Percentiles rank a stretch among this genome's conserved stretches.
These are phyloP conservation scores for Chlorencoelia australis DNA, from an alignment of 2,329 filamentous ascomycete genomes.

Conservation along the genomic window DNA sequence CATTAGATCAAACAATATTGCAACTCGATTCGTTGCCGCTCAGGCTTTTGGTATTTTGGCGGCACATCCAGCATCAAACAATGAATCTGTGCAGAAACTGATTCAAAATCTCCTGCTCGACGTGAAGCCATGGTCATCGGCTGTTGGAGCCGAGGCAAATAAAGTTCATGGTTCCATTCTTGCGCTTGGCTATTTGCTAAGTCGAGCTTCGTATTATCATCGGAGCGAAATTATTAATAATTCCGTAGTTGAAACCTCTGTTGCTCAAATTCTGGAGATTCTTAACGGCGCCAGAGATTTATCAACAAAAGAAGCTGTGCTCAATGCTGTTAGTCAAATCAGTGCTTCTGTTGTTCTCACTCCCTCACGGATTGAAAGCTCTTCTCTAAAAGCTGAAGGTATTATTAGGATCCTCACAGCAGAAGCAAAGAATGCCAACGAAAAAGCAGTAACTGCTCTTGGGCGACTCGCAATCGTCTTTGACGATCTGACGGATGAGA, in stretches of 20 bases:
- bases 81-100: slow-evolving; percentile 32
- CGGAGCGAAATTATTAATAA: slow-evolving; percentile 27
- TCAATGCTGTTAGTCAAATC: slow-evolving; percentile 49
- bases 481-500: slow-evolving; percentile 31
- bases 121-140: slow-evolving; percentile 38
- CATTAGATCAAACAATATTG: slow-evolving; percentile 61
- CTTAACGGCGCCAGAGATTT: slow-evolving; percentile 44
- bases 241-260: slow-evolving; percentile 31
- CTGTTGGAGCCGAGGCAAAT: slow-evolving; percentile 49
- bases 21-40: slow-evolving; percentile 55
- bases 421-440: slow-evolving; percentile 70
- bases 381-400: slow-evolving; percentile 11
- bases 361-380: slow-evolving; percentile 14
- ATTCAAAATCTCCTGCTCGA: slow-evolving; percentile 38
- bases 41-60: slow-evolving; percentile 67
- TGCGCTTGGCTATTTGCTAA: slow-evolving; percentile 46
- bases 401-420: slow-evolving; percentile 53
- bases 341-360: slow-evolving; percentile 45
- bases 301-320: slow-evolving; percentile 45
- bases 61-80: slow-evolving; percentile 46
- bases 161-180: slow-evolving; percentile 51
- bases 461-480: slow-evolving; percentile 64
- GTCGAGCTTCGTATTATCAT: slow-evolving; percentile 42
- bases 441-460: slow-evolving; percentile 70
- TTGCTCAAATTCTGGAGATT: slow-evolving; percentile 38